A percentile compares a stretch with the other conserved stretches of the same genome.
Conservation (phyloP, 1,284 basidiomycete species). For the Exobasidium cylindrosporum region DNA sequence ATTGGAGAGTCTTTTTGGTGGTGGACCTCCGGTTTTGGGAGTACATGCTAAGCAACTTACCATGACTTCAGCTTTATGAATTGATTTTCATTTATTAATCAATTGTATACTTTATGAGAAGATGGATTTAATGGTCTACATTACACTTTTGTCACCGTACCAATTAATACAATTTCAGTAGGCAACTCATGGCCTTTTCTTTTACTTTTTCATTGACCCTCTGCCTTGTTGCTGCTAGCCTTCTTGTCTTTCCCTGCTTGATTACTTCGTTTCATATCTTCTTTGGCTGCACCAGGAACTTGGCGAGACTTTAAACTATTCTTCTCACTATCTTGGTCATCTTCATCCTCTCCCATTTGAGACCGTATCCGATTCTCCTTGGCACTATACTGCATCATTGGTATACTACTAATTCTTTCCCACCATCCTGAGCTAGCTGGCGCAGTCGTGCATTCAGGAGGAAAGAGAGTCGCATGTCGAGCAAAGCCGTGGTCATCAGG, state of each 20-base stretch:
- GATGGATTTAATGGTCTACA: too few species aligned
- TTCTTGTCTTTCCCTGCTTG: background rate
- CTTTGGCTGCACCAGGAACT: background rate
- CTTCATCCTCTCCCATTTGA: background rate
- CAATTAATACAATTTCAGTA: too few species aligned
- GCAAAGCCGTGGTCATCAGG: constrained; percentile 3
- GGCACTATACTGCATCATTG: background rate
- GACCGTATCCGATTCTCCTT: background rate
- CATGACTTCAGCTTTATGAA: constrained; percentile 15
- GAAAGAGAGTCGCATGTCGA: background rate
- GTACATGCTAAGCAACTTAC: constrained; percentile 53
- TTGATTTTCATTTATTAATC: too few species aligned
- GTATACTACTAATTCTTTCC: background rate
- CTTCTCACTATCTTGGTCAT: background rate
- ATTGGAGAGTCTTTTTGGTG: constrained; percentile 47
- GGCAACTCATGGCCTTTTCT: too few species aligned
- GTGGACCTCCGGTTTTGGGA: constrained; percentile 48
- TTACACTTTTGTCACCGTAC: too few species aligned
- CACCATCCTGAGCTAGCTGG: background rate
- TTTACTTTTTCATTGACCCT: background rate
- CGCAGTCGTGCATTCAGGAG: background rate
- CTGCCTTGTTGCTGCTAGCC: background rate
- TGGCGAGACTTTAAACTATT: background rate
- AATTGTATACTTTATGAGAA: too few species aligned
- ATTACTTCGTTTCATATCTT: background rate